phyloP scores from a whole-genome alignment of 179 eudicot genomes.

The Silene vulgaris region DNA sequence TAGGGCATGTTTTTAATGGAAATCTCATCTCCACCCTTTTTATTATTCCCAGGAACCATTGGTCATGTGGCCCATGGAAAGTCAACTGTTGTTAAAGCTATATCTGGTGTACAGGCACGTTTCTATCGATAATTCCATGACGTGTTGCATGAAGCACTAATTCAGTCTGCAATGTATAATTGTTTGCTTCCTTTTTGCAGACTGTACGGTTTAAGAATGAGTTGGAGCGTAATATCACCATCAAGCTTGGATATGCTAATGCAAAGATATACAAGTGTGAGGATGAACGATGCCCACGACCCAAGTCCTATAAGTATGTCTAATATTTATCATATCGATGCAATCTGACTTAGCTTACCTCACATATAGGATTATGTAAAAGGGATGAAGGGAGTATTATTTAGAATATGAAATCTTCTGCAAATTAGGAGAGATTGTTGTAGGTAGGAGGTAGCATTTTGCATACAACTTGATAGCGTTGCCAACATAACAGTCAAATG shows the following conservation, averaged over 20 bases:
- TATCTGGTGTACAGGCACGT: slow-evolving; percentile 90
- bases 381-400: background rate
- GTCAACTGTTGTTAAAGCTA: slow-evolving; percentile 93
- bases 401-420: background rate
- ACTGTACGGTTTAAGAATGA: slow-evolving; percentile 96
- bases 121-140: background rate
- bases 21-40: slow-evolving; percentile 9
- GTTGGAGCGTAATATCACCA: slow-evolving; percentile 92
- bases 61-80: slow-evolving; percentile 99
- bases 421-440: background rate
- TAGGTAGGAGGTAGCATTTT: background rate
- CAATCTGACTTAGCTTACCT: slow-evolving; percentile 3
- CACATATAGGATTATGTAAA: background rate
- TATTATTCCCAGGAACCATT: slow-evolving; percentile 60
- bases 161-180: background rate
- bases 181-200: slow-evolving; percentile 37
- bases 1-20: background rate
- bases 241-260: slow-evolving; percentile 97
- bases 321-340: background rate
- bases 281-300: slow-evolving; percentile 86
- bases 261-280: slow-evolving; percentile 94
- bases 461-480: background rate
- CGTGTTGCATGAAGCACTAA: background rate
- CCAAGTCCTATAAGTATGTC: slow-evolving; percentile 74
- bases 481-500: slow-evolving; percentile 1